Conservation (phyloP, 1,139 yeast species). For the Lodderomyces margitis region DNA sequence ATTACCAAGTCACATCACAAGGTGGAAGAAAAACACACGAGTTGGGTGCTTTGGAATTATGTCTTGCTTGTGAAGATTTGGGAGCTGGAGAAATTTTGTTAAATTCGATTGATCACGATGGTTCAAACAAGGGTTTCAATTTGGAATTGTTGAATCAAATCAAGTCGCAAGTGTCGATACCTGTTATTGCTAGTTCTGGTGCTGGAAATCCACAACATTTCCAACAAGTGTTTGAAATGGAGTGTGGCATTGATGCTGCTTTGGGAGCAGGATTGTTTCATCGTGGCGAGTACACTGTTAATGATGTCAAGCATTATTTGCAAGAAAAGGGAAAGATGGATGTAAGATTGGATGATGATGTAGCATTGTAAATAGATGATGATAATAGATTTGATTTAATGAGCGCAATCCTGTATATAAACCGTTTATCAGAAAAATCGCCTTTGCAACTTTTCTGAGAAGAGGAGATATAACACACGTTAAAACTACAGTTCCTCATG, state of each 20-base stretch:
- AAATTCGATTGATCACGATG: conserved; percentile 95
- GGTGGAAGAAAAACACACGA: conserved; percentile 93
- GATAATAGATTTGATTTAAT: not conserved
- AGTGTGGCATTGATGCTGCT: conserved; percentile 90
- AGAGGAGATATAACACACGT: not conserved
- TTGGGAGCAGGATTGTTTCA: conserved; percentile 98
- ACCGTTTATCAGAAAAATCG: not conserved
- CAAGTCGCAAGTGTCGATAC: conserved; percentile 73
- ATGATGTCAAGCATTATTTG: conserved; percentile 72
- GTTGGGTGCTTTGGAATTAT: conserved; percentile 86
- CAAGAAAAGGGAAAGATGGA: conserved; percentile 88
- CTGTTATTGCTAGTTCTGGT: conserved; percentile 96
- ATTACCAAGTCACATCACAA: conserved; percentile 93
- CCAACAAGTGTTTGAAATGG: conserved; percentile 70
- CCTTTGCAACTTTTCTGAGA: not conserved
- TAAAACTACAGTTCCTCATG: not conserved
- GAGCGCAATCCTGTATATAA: not conserved
- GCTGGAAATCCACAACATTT: conserved; percentile 94
- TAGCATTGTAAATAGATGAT: conserved; percentile 16
- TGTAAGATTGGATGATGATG: conserved; percentile 90
- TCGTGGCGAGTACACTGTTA: conserved; percentile 86
- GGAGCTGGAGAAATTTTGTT: conserved; percentile 97
- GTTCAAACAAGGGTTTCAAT: conserved; percentile 90
- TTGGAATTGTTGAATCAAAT: conserved; percentile 77
- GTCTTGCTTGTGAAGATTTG: conserved; percentile 80